Base-by-base conservation (phyloP, 2,329 filamentous ascomycete genomes). In the Fusarium aywerte region DNA sequence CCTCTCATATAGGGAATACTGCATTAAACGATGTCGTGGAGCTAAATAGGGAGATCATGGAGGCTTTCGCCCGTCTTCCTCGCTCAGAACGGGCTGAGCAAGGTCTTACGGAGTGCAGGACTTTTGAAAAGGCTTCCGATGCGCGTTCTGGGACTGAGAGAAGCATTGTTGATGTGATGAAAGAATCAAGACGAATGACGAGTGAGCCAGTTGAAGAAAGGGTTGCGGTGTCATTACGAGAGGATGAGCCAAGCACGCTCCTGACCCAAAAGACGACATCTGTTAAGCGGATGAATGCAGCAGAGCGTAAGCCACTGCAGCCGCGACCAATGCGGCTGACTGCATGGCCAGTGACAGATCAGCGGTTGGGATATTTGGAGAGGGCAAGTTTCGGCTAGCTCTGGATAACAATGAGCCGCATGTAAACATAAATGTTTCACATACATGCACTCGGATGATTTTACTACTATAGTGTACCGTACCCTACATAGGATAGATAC, bases 1-100 rank as follows among this genome's bases (percentile, higher is more conserved):
- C 72, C 2, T 36, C 69, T 7, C 66, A 76, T 27, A 70, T 78
- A 54, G 70, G 69, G 16, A 55, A 60, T 7, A 42, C 61, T 5
- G 71, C 75, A 13, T 27, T 62, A 2, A 56, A 72, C 36, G 62
- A 55, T 47, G 69, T 73, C 7, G 13, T 67, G 18, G 49, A 66
- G 50, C 52, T 79, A 50, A 60, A 62, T 13, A 47, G 51, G 13
- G 74, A 78, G 18, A 57, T 70, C 7, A 58, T 54, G 13, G 48
- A 54, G 15, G 11, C 67, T 18, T 29, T 71, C 18, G 54, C 47
- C 16, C 52, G 47, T 29, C 43, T 59, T 13, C 52, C 58, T 15
- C 50, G 40, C 33, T 49, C 56, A 35, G 40, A 23, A 10, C 25
- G n/a, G n/a, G 38, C 63, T 23, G 25, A 47, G 49, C 20, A 57